Conservation (phyloP, 1,284 basidiomycete species). For the Wolfiporia cocos region DNA sequence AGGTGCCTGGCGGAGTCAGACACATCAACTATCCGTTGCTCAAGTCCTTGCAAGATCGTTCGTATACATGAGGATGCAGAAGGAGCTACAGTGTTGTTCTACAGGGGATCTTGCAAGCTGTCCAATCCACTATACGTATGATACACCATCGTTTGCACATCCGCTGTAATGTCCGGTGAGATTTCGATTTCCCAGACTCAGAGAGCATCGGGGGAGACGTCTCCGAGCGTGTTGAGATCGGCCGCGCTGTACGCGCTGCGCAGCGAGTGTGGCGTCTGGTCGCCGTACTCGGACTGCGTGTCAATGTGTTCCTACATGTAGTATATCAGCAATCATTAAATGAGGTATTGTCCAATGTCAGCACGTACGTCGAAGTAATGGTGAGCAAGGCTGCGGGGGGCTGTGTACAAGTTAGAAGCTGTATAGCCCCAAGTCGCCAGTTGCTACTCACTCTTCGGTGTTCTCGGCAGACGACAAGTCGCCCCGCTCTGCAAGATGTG, state of each 20-base stretch:
- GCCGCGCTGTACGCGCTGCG: constrained; percentile 54
- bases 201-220: constrained; percentile 70
- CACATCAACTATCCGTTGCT: too few relatives aligned
- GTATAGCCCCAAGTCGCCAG: too few relatives aligned
- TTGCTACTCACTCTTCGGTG: constrained; percentile 69
- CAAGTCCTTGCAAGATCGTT: too few relatives aligned
- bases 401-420: too few relatives aligned
- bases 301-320: constrained; percentile 58
- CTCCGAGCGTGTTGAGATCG: constrained; percentile 62
- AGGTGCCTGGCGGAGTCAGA: too few relatives aligned
- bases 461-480: constrained; percentile 80
- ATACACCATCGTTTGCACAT: too few relatives aligned
- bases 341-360: background rate
- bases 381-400: constrained; percentile 81
- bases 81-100: too few relatives aligned
- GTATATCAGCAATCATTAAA: background rate
- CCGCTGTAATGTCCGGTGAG: too few relatives aligned
- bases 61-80: too few relatives aligned
- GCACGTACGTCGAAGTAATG: constrained; percentile 89
- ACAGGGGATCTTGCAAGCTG: too few relatives aligned
- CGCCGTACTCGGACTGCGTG: constrained; percentile 63
- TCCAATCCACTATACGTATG: too few relatives aligned
- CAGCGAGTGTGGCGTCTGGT: constrained; percentile 54
- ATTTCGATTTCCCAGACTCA: too few relatives aligned
- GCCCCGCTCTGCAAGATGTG: constrained; percentile 86